Evolutionary conservation across 345 rosid species (phyloP), one percentile per base, ranked within the genome.

Genomic region (Aquilaria yunnanensis): DNA sequence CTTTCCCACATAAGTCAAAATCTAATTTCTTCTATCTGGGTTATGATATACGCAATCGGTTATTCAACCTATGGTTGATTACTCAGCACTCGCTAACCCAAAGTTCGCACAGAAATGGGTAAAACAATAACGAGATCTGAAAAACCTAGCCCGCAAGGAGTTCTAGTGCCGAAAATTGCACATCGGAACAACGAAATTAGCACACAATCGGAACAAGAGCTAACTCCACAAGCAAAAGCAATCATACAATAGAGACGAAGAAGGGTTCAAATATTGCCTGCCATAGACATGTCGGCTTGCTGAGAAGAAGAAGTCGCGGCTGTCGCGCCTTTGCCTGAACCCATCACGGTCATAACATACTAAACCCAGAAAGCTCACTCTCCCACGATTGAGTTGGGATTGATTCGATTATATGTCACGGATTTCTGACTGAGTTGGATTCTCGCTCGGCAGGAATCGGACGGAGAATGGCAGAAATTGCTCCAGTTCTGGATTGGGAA

Each of bases 281-380:
- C 33, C 53, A 72, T 72, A 41, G 73, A 51, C 43, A 48, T 58
- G 50, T 62, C 76, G 62, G 57, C 72, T 6, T 65, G 65, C 12
- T 54, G 71, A 4, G 73, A 50, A 52, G 79, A 70, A 49, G 79
- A 68, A 52, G 65, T 64, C 64, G 71, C 74, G 43, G 70, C 63
- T 52, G 65, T 64, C 64, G 71, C 74, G 49, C 73, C 63, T 47
- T 68, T 62, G 14, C 66, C 71, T 29, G 70, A 71, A 46, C 79
- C 73, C 79, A 71, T 75, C 64, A 51, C 54, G 45, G 43, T 46
- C 59, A 58, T 37, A 37, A 9, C 61, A 65, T 60, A 8, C 54
- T 47, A 58, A 16, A 3, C 32, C 32, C 9, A 32, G 43, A 49
- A 43, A 53, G 23, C 23, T 23, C 23, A 23, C 23, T 23, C 23